These are phyloP conservation scores for Didymellaceae sp. DNA, from an alignment of 2,329 filamentous ascomycete species.

Conservation along the genomic window DNA sequence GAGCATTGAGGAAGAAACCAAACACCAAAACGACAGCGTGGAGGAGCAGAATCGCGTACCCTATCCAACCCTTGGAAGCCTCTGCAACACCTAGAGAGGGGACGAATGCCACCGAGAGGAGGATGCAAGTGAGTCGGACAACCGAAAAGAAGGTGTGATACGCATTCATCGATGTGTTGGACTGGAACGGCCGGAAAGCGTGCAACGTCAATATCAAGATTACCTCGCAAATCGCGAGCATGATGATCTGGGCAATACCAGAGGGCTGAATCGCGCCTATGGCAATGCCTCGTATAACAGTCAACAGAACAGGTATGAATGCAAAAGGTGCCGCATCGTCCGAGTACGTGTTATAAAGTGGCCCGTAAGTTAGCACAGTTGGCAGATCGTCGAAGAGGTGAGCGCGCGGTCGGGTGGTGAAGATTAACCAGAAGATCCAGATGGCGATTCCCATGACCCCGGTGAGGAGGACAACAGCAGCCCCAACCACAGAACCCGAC, in stretches of 20 bases:
- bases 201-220: slow-evolving; percentile 85
- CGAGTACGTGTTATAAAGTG: slow-evolving; percentile 96
- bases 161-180: slow-evolving; percentile 94
- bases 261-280: slow-evolving; percentile 92
- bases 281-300: slow-evolving; percentile 83
- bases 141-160: slow-evolving; percentile 87
- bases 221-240: slow-evolving; percentile 93
- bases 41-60: slow-evolving; percentile 85
- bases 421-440: slow-evolving; percentile 83
- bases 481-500: slow-evolving; percentile 71
- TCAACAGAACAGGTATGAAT: slow-evolving; percentile 83
- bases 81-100: slow-evolving; percentile 81
- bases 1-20: slow-evolving; percentile 89
- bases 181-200: slow-evolving; percentile 88
- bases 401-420: slow-evolving; percentile 79
- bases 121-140: slow-evolving; percentile 72
- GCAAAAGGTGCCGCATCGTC: slow-evolving; percentile 92
- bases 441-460: slow-evolving; percentile 74
- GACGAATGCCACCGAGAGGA: slow-evolving; percentile 71
- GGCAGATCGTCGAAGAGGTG: slow-evolving; percentile 92
- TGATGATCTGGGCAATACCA: slow-evolving; percentile 89
- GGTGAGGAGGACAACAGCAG: slow-evolving; percentile 77
- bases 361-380: slow-evolving; percentile 87
- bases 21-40: slow-evolving; percentile 86
- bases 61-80: slow-evolving; percentile 89